Percentiles rank a stretch among this genome's conserved stretches.
Conservation (phyloP, 1,139 yeast genomes). For the Protomyces inouyei region DNA sequence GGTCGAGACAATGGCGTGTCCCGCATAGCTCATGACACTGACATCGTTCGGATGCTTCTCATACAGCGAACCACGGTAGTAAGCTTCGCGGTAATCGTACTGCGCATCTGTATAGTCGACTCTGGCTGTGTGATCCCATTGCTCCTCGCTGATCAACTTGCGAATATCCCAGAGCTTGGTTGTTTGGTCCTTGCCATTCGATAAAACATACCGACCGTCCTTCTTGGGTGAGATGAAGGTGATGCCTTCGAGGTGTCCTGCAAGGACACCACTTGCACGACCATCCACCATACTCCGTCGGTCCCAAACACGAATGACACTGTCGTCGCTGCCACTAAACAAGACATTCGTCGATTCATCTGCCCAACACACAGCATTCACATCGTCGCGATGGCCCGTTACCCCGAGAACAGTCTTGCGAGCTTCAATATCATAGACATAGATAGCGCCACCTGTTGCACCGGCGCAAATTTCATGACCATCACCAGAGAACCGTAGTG, state of each 20-base stretch:
- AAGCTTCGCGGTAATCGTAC: slow-evolving; percentile 37
- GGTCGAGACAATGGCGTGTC: slow-evolving; percentile 38
- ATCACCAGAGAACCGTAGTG: slow-evolving; percentile 35
- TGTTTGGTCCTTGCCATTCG: slow-evolving; percentile 39
- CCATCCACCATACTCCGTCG: slow-evolving; percentile 46
- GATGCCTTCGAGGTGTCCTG: slow-evolving; percentile 66
- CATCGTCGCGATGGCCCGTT: slow-evolving; percentile 59
- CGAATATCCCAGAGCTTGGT: slow-evolving; percentile 41
- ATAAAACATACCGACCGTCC: slow-evolving; percentile 37
- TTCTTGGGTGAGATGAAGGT: slow-evolving; percentile 37
- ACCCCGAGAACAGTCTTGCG: slow-evolving; percentile 50
- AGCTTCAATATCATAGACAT: slow-evolving; percentile 33
- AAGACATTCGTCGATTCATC: slow-evolving; percentile 68
- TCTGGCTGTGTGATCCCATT: slow-evolving; percentile 26
- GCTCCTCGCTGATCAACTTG: slow-evolving; percentile 31
- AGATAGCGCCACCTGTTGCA: slow-evolving; percentile 33
- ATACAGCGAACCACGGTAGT: slow-evolving; percentile 34
- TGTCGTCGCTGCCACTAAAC: slow-evolving; percentile 78
- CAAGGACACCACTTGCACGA: slow-evolving; percentile 55
- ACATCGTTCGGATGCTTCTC: slow-evolving; percentile 36
- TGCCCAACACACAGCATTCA: slow-evolving; percentile 67
- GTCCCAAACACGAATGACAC: slow-evolving; percentile 82
- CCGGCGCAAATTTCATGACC: slow-evolving; percentile 35
- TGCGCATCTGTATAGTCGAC: slow-evolving; percentile 31
- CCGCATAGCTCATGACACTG: slow-evolving; percentile 39